Conservation (phyloP, 73 alveolate genomes). For the Stentor roeselii region DNA sequence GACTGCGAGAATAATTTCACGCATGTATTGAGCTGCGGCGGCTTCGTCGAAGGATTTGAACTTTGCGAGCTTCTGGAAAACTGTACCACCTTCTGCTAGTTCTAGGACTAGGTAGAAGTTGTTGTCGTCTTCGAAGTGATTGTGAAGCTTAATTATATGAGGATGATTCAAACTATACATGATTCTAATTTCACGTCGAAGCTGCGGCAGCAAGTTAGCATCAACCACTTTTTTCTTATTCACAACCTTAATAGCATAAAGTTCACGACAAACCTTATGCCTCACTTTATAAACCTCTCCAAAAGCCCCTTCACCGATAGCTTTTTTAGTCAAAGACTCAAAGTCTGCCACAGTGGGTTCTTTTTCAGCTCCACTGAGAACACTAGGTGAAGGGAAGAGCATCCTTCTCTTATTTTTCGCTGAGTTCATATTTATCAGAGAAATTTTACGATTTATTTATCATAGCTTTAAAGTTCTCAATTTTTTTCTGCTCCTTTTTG, state of each 20-base stretch:
- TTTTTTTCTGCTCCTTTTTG: no score
- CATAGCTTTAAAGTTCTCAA: no score
- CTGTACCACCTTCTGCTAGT: conserved; percentile 48
- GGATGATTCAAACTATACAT: conserved; percentile 90
- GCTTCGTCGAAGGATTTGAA: conserved; percentile 45
- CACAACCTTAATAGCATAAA: conserved; percentile 74
- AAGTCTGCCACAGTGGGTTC: conserved; percentile 24
- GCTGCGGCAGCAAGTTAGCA: conserved; percentile 15
- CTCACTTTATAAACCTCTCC: conserved; percentile 80
- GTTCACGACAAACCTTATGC: conserved; percentile 65
- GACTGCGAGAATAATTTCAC: conserved; percentile 45
- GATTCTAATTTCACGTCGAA: conserved; percentile 85
- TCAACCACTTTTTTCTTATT: conserved; percentile 69
- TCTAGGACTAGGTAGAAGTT: conserved; percentile 79
- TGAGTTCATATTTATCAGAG: not conserved
- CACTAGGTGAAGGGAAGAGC: conserved; percentile 31
- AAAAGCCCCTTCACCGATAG: conserved; percentile 76
- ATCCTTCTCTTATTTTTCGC: not conserved
- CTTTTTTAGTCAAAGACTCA: conserved; percentile 5
- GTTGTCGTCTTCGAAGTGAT: conserved; percentile 88
- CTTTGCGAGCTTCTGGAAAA: conserved; percentile 40
- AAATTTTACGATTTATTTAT: no score
- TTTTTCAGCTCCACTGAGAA: conserved; percentile 14
- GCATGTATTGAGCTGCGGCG: conserved; percentile 45
- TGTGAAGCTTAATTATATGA: conserved; percentile 73